Evolutionary conservation across 306 rosid species (phyloP).

Genomic region (Psophocarpus tetragonolobus): DNA sequence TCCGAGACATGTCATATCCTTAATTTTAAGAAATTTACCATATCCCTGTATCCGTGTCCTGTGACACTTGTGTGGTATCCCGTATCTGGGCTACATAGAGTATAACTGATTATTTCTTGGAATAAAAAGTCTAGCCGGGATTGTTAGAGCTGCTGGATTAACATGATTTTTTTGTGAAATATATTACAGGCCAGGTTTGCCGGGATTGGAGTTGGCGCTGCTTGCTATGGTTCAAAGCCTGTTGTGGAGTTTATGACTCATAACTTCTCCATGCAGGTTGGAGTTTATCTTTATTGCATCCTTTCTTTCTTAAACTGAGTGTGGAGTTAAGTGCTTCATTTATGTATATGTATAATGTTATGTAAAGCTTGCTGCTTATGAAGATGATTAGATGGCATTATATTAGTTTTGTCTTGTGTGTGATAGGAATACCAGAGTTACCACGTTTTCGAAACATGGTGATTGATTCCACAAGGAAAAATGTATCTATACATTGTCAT

Average conservation of each 20-base stretch:
- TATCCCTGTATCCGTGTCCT: no score
- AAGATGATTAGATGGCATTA: conserved; percentile 13
- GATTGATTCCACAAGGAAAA: conserved; percentile 2
- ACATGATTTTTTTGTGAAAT: conserved; percentile 31
- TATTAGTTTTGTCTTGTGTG: background rate
- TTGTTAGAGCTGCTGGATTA: conserved; percentile 20
- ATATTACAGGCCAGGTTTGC: conserved; percentile 95
- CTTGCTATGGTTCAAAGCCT: conserved; percentile 90
- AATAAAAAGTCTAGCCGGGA: background rate
- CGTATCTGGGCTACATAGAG: no score
- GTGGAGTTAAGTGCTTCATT: background rate
- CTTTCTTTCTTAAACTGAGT: conserved; percentile 5
- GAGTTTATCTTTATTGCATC: conserved; percentile 21
- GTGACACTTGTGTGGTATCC: no score
- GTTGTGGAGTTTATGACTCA: conserved; percentile 96
- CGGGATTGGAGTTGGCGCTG: conserved; percentile 99
- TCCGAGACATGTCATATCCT: no score
- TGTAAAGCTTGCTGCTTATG: no score
- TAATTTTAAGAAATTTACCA: no score
- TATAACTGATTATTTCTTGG: background rate
- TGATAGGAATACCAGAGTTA: background rate
- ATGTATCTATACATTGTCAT: no score
- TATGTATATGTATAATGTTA: background rate
- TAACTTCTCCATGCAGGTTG: conserved; percentile 99
- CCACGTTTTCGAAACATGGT: background rate